phyloP scores from a whole-genome alignment of 441 rosid genomes.

The Populus hybrid region DNA sequence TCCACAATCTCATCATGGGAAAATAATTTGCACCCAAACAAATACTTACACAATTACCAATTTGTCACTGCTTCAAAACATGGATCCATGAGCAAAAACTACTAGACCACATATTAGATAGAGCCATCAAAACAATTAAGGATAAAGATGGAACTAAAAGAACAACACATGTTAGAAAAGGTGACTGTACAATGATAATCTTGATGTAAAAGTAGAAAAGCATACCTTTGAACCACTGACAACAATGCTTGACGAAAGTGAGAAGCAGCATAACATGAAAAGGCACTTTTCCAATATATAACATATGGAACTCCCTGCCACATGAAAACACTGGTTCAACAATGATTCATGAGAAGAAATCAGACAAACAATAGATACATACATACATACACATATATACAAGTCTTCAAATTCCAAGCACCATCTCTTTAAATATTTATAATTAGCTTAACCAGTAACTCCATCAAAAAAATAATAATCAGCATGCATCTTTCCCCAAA shows the following conservation, averaged over 20 bases:
- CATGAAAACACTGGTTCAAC: conserved; percentile 16
- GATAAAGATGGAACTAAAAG: not conserved
- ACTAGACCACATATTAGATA: not conserved
- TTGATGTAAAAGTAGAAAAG: conserved; percentile 5
- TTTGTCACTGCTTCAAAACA: not conserved
- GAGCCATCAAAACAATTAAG: not conserved
- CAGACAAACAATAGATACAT: not conserved
- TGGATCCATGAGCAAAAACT: not conserved
- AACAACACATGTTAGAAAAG: not conserved
- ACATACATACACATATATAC: not conserved
- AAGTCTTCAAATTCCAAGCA: not conserved
- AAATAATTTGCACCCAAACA: not conserved
- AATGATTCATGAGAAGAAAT: conserved; percentile 11
- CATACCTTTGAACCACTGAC: conserved; percentile 77
- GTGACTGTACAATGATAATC: not conserved
- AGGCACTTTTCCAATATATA: conserved; percentile 67
- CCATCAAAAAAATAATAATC: not conserved
- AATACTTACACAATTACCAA: not conserved
- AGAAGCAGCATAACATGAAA: conserved; percentile 62
- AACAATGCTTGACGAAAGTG: conserved; percentile 88
- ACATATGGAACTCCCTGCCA: conserved; percentile 86
- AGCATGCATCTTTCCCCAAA: not conserved
- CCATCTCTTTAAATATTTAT: conserved; percentile 3
- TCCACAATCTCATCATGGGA: not conserved
- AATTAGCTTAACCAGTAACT: not conserved